phyloP scores from a whole-genome alignment of 2,329 filamentous ascomycete genomes.

The Fusarium subglutinans region DNA sequence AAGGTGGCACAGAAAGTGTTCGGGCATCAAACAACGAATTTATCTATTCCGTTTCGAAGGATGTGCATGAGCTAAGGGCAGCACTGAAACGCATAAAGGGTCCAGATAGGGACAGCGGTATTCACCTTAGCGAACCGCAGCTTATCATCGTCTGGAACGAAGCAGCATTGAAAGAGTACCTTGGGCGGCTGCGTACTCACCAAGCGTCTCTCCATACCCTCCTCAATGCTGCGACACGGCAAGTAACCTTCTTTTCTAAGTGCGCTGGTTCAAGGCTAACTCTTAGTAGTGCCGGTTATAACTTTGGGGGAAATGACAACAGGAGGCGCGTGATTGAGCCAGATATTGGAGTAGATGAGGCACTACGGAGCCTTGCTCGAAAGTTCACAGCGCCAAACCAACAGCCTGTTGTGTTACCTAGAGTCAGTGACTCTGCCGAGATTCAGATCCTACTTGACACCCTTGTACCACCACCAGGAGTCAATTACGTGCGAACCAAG shows the following conservation, averaged over 20 bases:
- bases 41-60: conserved; percentile 40
- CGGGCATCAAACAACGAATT: conserved; percentile 41
- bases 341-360: conserved; percentile 39
- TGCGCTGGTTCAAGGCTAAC: conserved; percentile 8
- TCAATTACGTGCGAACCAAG: conserved; percentile 32
- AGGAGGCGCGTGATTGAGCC: conserved; percentile 43
- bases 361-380: conserved; percentile 37
- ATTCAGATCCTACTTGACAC: conserved; percentile 43
- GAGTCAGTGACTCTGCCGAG: conserved; percentile 42
- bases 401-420: conserved; percentile 33
- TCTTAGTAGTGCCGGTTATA: conserved; percentile 28
- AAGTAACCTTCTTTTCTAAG: not conserved
- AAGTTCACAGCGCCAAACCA: conserved; percentile 40
- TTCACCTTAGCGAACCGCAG: conserved; percentile 39
- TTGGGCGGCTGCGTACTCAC: conserved; percentile 38
- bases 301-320: conserved; percentile 33
- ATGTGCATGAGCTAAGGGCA: conserved; percentile 39
- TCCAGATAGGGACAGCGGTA: conserved; percentile 42
- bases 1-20: conserved; percentile 29
- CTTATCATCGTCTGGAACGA: conserved; percentile 45
- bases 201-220: conserved; percentile 43
- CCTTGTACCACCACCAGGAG: conserved; percentile 37
- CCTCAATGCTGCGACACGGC: conserved; percentile 42
- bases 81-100: conserved; percentile 41
- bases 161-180: conserved; percentile 33